Evolutionary conservation across 768 basidiomycete genomes (phyloP), one percentile per base, ranked within the genome.

Genomic region (Mycena crocata): DNA sequence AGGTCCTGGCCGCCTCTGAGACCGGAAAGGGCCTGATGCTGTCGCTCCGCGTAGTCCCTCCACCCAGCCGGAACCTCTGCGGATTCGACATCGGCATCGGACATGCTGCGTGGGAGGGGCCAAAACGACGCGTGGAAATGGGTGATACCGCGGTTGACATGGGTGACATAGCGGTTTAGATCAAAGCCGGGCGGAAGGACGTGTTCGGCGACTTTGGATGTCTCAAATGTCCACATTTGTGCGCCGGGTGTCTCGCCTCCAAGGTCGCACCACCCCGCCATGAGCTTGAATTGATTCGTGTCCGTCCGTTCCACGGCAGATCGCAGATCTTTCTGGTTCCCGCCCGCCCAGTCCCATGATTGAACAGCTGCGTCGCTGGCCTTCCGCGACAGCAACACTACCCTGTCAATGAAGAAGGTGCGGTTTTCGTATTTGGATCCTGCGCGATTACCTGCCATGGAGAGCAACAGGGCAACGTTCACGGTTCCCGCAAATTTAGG

Each of bases 361-460:
- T 21, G 14, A 3, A 39, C 49, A n/a, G 48, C 46, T 3, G 35
- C 49, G 15, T 60, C 34, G 32, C 50, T 52, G 12, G 21, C 40
- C 8, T 52, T 32, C 9, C 39, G 39, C 5, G 24, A 0, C 0
- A 62, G 40, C 42, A 62, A 52, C 9, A 62, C 5, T 2, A 62
- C 51, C 17, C 51, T 26, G 24, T 52, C 50, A 31, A 54, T 52
- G 32, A 62, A 62, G 40, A 62, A 61, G 2, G 40, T 54, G 6
- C 60, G 49, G 14, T 52, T 12, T 24, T 62, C 60, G 30, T 62
- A 45, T 21, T 62, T 55, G 44, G 52, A 54, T 23, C 51, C 61
- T 14, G 51, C 61, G 61, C 44, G 42, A 4, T 55, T 52, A 14
- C n/a, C 5, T 9, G 61, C 51, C 2, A 34, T 8, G 13, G 61